These are phyloP conservation scores for Ophiostoma himal-ulmi DNA, from an alignment of 2,329 filamentous ascomycete genomes.

Conservation along the genomic window DNA sequence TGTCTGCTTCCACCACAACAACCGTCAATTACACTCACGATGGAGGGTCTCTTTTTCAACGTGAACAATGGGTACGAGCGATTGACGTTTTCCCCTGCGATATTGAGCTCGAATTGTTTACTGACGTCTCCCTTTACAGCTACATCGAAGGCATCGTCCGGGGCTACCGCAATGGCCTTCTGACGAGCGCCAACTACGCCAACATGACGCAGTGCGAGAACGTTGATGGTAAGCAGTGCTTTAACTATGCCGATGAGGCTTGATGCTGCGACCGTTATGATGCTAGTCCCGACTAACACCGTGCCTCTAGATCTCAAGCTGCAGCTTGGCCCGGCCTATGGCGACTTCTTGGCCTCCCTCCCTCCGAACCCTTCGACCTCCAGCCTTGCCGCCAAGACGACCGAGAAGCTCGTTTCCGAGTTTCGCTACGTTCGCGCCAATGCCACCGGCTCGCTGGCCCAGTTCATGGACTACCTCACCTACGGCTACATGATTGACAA, in stretches of 20 bases:
- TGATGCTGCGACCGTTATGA: constrained; percentile 40
- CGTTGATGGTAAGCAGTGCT: constrained; percentile 67
- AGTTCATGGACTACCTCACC: constrained; percentile 96
- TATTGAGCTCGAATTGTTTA: background rate
- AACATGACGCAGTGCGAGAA: constrained; percentile 98
- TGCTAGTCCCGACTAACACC: constrained; percentile 45
- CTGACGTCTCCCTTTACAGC: constrained; percentile 42
- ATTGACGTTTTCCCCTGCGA: background rate
- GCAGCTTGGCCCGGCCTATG: constrained; percentile 92
- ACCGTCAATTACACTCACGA: constrained; percentile 37
- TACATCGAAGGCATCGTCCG: constrained; percentile 97
- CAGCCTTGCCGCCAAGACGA: constrained; percentile 86
- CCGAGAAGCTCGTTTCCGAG: constrained; percentile 95
- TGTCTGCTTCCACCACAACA: constrained; percentile 18
- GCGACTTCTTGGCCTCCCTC: constrained; percentile 89
- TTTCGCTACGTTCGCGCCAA: constrained; percentile 96
- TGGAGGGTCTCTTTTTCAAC: constrained; percentile 94
- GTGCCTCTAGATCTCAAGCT: constrained; percentile 80
- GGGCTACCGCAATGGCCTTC: constrained; percentile 88
- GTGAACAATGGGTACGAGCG: constrained; percentile 74
- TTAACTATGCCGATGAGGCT: background rate
- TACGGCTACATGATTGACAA: constrained; percentile 99
- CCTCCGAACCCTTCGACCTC: constrained; percentile 97
- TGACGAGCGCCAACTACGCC: constrained; percentile 84
- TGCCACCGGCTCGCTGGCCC: constrained; percentile 80